These are phyloP conservation scores for Leccinum fibrillosum DNA, from an alignment of 768 basidiomycete species.

Conservation along the genomic window DNA sequence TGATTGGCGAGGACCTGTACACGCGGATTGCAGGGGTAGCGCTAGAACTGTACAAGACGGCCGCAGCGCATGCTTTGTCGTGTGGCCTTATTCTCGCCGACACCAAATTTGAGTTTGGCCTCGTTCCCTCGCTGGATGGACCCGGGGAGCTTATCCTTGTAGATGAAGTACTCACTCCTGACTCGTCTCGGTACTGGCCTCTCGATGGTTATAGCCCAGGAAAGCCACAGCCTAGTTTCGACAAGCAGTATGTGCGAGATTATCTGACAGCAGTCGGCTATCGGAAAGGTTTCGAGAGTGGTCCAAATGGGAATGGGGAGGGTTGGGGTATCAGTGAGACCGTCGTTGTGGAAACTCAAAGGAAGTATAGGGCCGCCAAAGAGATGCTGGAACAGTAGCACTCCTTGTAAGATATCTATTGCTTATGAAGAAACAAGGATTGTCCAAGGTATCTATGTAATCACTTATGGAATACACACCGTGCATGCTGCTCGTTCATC, in stretches of 20 bases:
- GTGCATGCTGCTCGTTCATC: not conserved
- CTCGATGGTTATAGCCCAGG: slow-evolving; percentile 69
- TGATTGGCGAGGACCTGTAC: slow-evolving; percentile 68
- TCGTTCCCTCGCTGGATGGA: slow-evolving; percentile 44
- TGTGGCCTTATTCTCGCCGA: slow-evolving; percentile 93
- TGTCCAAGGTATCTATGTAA: slow-evolving; percentile 2
- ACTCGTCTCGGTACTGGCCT: slow-evolving; percentile 98
- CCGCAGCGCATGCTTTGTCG: slow-evolving; percentile 67
- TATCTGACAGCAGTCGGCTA: slow-evolving; percentile 78
- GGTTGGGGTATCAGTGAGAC: slow-evolving; percentile 78
- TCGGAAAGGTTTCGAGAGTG: slow-evolving; percentile 73
- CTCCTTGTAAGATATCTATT: slow-evolving; percentile 9
- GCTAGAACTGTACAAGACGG: slow-evolving; percentile 66
- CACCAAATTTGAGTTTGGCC: slow-evolving; percentile 98
- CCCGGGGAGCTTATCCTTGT: slow-evolving; percentile 71
- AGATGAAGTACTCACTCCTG: slow-evolving; percentile 96
- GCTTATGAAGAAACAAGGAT: not conserved
- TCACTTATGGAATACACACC: not conserved
- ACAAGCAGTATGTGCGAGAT: slow-evolving; percentile 95
- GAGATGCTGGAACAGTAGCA: slow-evolving; percentile 44
- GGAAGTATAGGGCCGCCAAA: slow-evolving; percentile 78
- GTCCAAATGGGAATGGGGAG: slow-evolving; percentile 59
- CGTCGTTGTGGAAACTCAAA: slow-evolving; percentile 73
- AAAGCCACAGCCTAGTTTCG: slow-evolving; percentile 81
- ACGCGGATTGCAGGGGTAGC: slow-evolving; percentile 56